Conservation (phyloP, 805 yeast species). For the Candida multigemmis region DNA sequence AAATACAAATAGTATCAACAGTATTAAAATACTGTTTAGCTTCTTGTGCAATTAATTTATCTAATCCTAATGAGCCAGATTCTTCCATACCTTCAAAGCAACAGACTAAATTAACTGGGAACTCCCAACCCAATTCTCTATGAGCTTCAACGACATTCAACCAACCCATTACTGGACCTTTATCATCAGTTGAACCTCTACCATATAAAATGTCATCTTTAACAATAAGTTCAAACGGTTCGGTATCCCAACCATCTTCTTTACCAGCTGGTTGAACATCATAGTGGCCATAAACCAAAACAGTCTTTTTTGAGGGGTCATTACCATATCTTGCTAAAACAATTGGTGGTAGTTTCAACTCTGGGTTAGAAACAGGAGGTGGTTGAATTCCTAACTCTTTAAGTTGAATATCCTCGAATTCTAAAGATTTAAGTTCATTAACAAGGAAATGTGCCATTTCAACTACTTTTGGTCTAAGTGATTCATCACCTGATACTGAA, state of each 20-base stretch:
- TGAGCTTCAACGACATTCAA: conserved; percentile 89
- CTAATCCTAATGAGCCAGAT: conserved; percentile 90
- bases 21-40: conserved; percentile 73
- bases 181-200: conserved; percentile 95
- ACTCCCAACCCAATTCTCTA: conserved; percentile 68
- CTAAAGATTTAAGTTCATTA: conserved; percentile 58
- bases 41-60: conserved; percentile 70
- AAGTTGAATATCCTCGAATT: conserved; percentile 75
- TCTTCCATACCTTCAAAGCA: conserved; percentile 99
- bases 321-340: conserved; percentile 83
- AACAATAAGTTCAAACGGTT: conserved; percentile 69
- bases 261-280: conserved; percentile 94
- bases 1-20: conserved; percentile 90
- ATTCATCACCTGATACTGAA: conserved; percentile 88
- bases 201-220: conserved; percentile 65
- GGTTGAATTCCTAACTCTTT: conserved; percentile 85
- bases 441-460: conserved; percentile 82
- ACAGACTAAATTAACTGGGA: conserved; percentile 87
- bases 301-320: conserved; percentile 78
- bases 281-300: conserved; percentile 91
- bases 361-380: conserved; percentile 68
- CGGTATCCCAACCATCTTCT: conserved; percentile 94
- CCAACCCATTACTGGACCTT: conserved; percentile 98
- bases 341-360: conserved; percentile 81
- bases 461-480: conserved; percentile 80